Evolutionary conservation across 164 flowering plant genomes (phyloP).

Genomic region (Houttuynia cordata): DNA sequence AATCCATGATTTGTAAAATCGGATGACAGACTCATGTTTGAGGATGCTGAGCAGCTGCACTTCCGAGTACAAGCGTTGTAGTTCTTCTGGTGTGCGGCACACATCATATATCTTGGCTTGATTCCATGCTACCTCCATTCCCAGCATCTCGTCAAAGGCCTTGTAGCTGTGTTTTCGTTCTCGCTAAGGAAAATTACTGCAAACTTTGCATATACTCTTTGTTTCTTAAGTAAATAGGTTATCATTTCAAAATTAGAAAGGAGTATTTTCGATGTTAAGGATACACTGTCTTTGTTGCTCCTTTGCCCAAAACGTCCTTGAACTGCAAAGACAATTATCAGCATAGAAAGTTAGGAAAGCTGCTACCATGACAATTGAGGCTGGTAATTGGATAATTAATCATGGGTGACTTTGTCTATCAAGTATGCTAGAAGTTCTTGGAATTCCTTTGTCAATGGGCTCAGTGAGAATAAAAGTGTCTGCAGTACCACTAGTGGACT

Average conservation of each 20-base stretch:
- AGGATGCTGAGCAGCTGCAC: slow-evolving; percentile 80
- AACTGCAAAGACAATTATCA: slow-evolving; percentile 27
- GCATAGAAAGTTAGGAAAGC: neutral
- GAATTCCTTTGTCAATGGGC: too few species aligned
- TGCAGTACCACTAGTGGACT: too few species aligned
- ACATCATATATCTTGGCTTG: slow-evolving; percentile 52
- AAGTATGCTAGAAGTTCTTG: too few species aligned
- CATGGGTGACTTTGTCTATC: too few species aligned
- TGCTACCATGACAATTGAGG: too few species aligned
- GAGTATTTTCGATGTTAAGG: neutral
- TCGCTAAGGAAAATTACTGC: neutral
- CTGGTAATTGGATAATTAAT: too few species aligned
- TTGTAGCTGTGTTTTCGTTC: slow-evolving; percentile 16
- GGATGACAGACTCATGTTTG: slow-evolving; percentile 60
- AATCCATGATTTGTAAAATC: slow-evolving; percentile 60
- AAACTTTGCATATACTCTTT: neutral
- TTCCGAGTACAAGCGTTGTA: slow-evolving; percentile 73
- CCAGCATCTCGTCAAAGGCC: slow-evolving; percentile 69
- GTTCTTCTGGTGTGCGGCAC: slow-evolving; percentile 53
- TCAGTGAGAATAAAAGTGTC: too few species aligned
- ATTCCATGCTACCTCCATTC: slow-evolving; percentile 93
- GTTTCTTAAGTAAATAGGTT: neutral
- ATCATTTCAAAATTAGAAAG: too few species aligned
- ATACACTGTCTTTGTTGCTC: slow-evolving; percentile 74
- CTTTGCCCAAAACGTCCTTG: slow-evolving; percentile 71